Conservation (phyloP, 306 rosid species). For the Hippophae tibetana region DNA sequence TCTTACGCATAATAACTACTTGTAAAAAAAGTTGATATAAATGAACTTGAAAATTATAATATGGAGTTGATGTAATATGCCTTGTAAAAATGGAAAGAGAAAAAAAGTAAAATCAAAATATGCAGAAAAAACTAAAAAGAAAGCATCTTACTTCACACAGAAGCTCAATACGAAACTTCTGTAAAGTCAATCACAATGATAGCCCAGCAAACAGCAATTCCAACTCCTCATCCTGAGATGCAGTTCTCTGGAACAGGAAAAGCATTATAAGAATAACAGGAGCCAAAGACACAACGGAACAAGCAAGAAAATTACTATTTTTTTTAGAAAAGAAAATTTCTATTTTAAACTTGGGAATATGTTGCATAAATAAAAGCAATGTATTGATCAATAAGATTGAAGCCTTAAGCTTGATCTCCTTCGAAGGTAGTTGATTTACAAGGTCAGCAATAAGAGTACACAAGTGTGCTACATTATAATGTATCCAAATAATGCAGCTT, state of each 20-base stretch:
- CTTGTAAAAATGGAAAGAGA: background rate
- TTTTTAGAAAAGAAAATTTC: no score
- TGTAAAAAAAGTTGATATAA: background rate
- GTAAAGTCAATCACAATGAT: slow-evolving; percentile 41
- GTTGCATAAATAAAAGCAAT: no score
- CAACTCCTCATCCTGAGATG: slow-evolving; percentile 62
- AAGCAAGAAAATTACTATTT: no score
- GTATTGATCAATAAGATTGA: no score
- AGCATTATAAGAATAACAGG: background rate
- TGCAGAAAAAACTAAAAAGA: background rate
- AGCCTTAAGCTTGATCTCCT: no score
- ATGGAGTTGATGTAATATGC: background rate
- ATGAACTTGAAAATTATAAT: background rate
- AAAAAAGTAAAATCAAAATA: background rate
- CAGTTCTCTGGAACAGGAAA: slow-evolving; percentile 49
- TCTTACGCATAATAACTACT: no score
- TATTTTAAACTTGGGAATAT: no score
- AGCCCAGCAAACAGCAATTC: slow-evolving; percentile 79
- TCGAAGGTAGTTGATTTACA: no score
- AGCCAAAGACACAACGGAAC: no score
- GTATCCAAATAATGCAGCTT: no score
- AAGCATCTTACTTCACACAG: slow-evolving; percentile 6
- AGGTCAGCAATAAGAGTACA: no score
- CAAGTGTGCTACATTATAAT: no score
- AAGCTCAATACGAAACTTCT: slow-evolving; percentile 11